A percentile compares a stretch with the other conserved stretches of the same genome.
Evolutionary conservation across 2,329 filamentous ascomycete genomes (phyloP).

Genomic region (Exserohilum turcica): DNA sequence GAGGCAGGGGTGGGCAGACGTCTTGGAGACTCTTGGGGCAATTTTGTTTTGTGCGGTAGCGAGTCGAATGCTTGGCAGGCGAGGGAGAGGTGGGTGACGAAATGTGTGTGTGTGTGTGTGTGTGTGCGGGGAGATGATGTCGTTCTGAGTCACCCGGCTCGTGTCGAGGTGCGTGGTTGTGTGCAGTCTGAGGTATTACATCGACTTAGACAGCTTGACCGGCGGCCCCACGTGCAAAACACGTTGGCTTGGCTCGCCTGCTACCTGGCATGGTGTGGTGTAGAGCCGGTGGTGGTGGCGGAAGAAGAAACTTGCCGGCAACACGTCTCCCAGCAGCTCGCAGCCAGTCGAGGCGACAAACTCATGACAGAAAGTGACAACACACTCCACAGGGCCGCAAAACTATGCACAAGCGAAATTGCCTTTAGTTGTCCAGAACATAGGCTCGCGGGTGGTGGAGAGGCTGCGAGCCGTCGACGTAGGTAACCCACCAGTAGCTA

Average conservation of each 20-base stretch:
- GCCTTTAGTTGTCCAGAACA: constrained; percentile 10
- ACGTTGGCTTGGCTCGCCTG: neutral
- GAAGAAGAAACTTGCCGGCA: neutral
- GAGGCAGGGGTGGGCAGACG: neutral
- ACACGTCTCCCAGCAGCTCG: neutral
- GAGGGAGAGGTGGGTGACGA: neutral
- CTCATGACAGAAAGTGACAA: neutral
- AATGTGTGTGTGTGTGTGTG: neutral
- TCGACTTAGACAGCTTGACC: too few relatives aligned
- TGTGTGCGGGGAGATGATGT: neutral
- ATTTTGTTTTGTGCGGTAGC: constrained; percentile 1
- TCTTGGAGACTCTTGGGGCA: neutral
- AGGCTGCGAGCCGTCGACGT: neutral
- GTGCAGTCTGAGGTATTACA: neutral
- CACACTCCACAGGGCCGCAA: constrained; percentile 3
- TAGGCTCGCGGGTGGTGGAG: neutral
- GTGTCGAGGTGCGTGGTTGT: neutral
- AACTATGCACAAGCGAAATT: constrained; percentile 14
- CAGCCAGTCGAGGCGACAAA: neutral
- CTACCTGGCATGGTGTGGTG: neutral
- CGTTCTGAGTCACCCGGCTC: constrained; percentile 3
- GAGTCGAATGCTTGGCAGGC: neutral
- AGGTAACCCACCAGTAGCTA: constrained; percentile 13
- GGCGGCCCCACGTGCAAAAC: constrained; percentile 1
- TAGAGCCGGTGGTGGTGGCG: neutral